Percentiles rank a stretch among this genome's conserved stretches.
phyloP scores from a whole-genome alignment of 2,329 filamentous ascomycete species.

The Alternaria burnsii region DNA sequence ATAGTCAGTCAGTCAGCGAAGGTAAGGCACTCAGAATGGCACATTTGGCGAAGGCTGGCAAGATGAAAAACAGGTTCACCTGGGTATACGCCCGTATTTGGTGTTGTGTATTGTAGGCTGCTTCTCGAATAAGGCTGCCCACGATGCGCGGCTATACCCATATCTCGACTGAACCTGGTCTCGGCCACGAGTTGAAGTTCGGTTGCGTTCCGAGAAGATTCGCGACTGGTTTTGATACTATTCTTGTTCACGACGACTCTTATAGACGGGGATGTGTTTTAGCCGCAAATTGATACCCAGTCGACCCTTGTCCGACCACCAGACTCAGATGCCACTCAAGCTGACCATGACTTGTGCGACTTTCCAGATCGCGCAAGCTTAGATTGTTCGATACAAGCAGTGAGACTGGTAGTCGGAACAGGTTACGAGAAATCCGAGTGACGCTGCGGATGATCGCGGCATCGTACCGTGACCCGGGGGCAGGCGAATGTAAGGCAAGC shows the following conservation, averaged over 20 bases:
- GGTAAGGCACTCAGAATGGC: neutral
- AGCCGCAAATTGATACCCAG: slow-evolving; percentile 37
- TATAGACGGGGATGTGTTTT: slow-evolving; percentile 28
- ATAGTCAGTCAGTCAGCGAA: neutral
- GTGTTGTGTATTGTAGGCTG: neutral
- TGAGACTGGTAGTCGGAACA: slow-evolving; percentile 10
- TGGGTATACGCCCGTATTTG: neutral
- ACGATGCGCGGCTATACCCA: neutral
- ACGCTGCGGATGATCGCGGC: neutral
- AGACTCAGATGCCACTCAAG: neutral
- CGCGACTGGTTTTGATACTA: slow-evolving; percentile 22
- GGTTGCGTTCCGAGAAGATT: slow-evolving; percentile 14
- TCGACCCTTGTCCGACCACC: slow-evolving; percentile 20
- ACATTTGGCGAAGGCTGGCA: neutral
- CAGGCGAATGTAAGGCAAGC: slow-evolving; percentile 17
- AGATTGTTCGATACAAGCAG: slow-evolving; percentile 15
- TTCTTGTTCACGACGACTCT: slow-evolving; percentile 28
- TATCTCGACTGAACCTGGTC: neutral
- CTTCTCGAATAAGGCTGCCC: neutral
- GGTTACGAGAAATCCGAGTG: slow-evolving; percentile 6
- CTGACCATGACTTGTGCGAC: neutral
- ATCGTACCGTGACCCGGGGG: slow-evolving; percentile 12
- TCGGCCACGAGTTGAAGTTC: neutral
- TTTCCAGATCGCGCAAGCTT: slow-evolving; percentile 1
- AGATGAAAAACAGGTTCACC: neutral